Evolutionary conservation across 371 early-diverging fungal genomes (phyloP), one percentile per base, ranked within the genome.

Genomic region (Mortierella sp.): DNA sequence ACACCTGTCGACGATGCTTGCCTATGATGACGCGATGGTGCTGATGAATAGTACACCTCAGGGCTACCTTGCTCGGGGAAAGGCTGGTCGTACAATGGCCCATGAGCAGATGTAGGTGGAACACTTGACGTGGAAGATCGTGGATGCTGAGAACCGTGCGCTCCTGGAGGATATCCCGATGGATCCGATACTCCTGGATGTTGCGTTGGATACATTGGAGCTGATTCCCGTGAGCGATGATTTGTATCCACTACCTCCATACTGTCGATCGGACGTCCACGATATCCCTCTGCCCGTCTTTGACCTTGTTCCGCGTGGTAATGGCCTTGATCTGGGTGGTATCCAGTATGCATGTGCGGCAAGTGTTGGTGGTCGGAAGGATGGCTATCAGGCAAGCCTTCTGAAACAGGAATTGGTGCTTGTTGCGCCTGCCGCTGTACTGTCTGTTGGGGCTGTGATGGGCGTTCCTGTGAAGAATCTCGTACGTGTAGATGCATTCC

Each of bases 1-100:
- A 22, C 46, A 19, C 54, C 49, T 1, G 43, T 43, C 10, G 66
- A 72, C 3, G 58, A 16, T n/a, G n/a, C n/a, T n/a, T 72, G 67
- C 25, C 62, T 43, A 4, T 54, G 62, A 16, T 72, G 73, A 28
- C 50, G 67, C 21, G 60, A 52, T 13, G 25, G 17, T 1, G 43
- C 14, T 7, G 54, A 51, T 8, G 44, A 24, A 31, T 53, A 39
- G 2, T 43, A 50, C 12, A 25, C 40, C 10, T 62, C 59, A 1
- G 27, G 19, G 22, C 46, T 7, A 19, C 31, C 13, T 17, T 58
- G 67, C 5, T 39, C 47, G 12, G 47, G 31, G 17, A 28, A 44
- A 4, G 48, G 27, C n/a, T 61, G 54, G 10, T 61, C 61, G 19
- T 53, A 48, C 14, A 31, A 52, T 17, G 40, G 9, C 2, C 51